Percentiles rank a stretch among this genome's conserved stretches.
Conservation (phyloP, 129 eudicot species). For the Kitagawia praeruptora region DNA sequence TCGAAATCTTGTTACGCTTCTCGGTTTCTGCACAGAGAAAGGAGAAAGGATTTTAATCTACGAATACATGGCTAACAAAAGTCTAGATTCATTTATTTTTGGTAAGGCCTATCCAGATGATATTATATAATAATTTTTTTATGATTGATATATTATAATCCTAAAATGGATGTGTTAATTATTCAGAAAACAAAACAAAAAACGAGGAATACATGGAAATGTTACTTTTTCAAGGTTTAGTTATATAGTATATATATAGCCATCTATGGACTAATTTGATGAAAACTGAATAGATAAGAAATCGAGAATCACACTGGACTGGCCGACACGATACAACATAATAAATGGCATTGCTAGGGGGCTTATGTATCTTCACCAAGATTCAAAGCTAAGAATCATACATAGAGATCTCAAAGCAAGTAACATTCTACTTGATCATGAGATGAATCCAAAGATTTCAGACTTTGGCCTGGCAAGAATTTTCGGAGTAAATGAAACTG, state of each 20-base stretch:
- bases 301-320: neutral
- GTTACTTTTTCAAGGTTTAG: too few species aligned
- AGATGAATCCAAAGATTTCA: conserved; percentile 6
- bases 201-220: too few species aligned
- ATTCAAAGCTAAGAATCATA: neutral
- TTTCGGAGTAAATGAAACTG: neutral
- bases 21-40: neutral
- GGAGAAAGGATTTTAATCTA: neutral
- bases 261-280: neutral
- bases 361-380: conserved; percentile 3
- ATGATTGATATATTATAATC: too few species aligned
- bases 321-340: neutral
- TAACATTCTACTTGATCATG: conserved; percentile 7
- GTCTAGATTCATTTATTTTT: neutral
- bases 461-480: conserved; percentile 9
- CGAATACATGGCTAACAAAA: neutral
- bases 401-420: conserved; percentile 7
- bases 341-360: conserved; percentile 6
- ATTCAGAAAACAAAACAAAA: too few species aligned
- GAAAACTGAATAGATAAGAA: neutral
- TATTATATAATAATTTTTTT: too few species aligned
- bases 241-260: neutral
- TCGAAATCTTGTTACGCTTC: neutral
- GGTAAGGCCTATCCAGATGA: neutral
- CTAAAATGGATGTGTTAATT: too few species aligned